A percentile compares a stretch with the other conserved stretches of the same genome.
These are phyloP conservation scores for Kwoniella europaea DNA, from an alignment of 768 basidiomycete genomes.

Conservation along the genomic window DNA sequence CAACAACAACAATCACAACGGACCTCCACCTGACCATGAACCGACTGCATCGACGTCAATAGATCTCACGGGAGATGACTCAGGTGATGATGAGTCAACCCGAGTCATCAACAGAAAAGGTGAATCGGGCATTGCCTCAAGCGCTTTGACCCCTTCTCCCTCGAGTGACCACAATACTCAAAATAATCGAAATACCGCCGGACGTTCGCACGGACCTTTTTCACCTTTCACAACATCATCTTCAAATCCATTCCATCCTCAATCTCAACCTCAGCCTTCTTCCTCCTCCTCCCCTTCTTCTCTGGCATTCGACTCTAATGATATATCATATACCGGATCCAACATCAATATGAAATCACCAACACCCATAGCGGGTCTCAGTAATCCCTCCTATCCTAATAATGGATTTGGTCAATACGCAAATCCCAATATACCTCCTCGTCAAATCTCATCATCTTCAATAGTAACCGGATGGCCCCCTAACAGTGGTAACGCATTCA, in stretches of 20 bases:
- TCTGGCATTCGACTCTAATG: neutral
- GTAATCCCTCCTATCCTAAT: neutral
- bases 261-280: neutral
- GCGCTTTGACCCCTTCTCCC: slow-evolving; percentile 5
- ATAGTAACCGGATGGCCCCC: slow-evolving; percentile 16
- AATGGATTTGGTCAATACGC: slow-evolving; percentile 14
- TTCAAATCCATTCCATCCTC: neutral
- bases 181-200: slow-evolving; percentile 1
- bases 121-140: neutral
- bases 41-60: neutral
- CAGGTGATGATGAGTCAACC: slow-evolving; percentile 12
- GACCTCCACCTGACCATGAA: slow-evolving; percentile 16
- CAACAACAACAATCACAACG: neutral
- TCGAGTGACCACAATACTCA: too few species aligned
- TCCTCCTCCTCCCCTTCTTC: slow-evolving; percentile 1
- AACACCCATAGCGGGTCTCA: slow-evolving; percentile 12
- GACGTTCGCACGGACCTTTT: slow-evolving; percentile 15
- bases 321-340: slow-evolving; percentile 10
- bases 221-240: neutral
- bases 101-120: neutral
- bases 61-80: slow-evolving; percentile 27
- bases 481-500: slow-evolving; percentile 4
- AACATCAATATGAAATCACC: slow-evolving; percentile 18
- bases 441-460: slow-evolving; percentile 7
- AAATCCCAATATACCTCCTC: neutral